Base-by-base conservation (phyloP, 139 green algal genomes). In the Closterium sp. region DNA sequence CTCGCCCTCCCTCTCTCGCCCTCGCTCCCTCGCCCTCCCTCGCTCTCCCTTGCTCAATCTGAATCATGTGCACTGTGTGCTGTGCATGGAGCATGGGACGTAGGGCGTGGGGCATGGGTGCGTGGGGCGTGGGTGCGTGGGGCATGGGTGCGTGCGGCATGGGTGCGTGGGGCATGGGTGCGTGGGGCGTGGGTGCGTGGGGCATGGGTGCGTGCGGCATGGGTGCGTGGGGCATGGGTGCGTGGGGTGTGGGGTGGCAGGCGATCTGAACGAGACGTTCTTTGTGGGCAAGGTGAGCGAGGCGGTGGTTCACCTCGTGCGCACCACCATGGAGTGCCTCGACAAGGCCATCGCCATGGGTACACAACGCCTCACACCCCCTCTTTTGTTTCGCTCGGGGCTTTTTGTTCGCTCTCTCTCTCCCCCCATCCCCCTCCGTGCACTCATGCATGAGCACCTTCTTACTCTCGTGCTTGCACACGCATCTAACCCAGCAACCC, bases 181-280 rank as follows among this genome's bases (percentile, higher is more conserved):
- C 16, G 5, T 2, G 55, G 55, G 55, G 55, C 55, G 10, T 76
- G 55, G 55, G n/a, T 25, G 55, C 55, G 10, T 5, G 12, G 55
- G 55, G 55, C 55, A 28, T 76, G 55, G 55, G 55, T 25, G 55
- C 55, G 8, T 28, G 55, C 16, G 55, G 55, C 55, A 28, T 76
- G 55, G 43, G 38, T 5, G 38, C 38, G 19, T 12, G 38, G 38
- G 38, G 38, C 38, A 9, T 66, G 55, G 55, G 36, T 16, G 55
- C 55, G 10, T 90, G 87, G 7, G 55, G 21, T 8, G 21, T 90
- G 84, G 84, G 84, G 12, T 33, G 30, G 89, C 84, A 93, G 91
- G 89, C 0, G 98, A 99, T 93, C 91, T 99, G 8, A 99, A 99
- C 88, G 98, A 99, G 95, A 99, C 97, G 28, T 98, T 97, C 92